These are phyloP conservation scores for Phytophthora sp. DNA, from an alignment of 352 stramenopile genomes.

Conservation along the genomic window DNA sequence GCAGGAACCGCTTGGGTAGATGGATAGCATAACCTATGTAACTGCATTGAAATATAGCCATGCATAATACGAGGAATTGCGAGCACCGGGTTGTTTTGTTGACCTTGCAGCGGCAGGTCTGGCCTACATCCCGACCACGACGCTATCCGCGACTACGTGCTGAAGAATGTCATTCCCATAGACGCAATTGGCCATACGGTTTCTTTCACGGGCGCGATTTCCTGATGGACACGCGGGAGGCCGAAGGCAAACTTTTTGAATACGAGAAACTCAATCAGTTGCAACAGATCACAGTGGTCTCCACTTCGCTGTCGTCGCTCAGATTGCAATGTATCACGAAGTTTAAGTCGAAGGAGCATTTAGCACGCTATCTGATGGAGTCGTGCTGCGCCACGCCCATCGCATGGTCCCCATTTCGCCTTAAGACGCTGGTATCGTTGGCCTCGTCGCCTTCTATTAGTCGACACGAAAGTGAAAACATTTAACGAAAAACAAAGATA, in stretches of 20 bases:
- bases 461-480: too few species aligned
- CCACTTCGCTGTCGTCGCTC: slow-evolving; percentile 71
- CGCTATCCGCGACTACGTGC: slow-evolving; percentile 63
- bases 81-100: too few species aligned
- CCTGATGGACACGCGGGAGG: slow-evolving; percentile 52
- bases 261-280: slow-evolving; percentile 57
- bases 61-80: too few species aligned
- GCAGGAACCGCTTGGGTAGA: too few species aligned
- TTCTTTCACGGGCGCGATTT: slow-evolving; percentile 75
- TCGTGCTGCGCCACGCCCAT: slow-evolving; percentile 83
- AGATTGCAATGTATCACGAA: slow-evolving; percentile 62
- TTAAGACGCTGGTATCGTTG: slow-evolving; percentile 28
- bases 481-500: too few species aligned
- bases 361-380: slow-evolving; percentile 62
- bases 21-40: too few species aligned
- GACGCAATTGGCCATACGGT: slow-evolving; percentile 51
- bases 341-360: slow-evolving; percentile 67
- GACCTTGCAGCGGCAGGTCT: too few species aligned
- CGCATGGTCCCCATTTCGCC: slow-evolving; percentile 76
- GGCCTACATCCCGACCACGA: slow-evolving; percentile 75
- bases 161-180: slow-evolving; percentile 60
- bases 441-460: too few species aligned
- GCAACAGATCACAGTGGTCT: slow-evolving; percentile 67
- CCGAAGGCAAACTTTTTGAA: slow-evolving; percentile 49
- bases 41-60: too few species aligned